These are phyloP conservation scores for Poronia punctata DNA, from an alignment of 495 filamentous ascomycete species.

Conservation along the genomic window DNA sequence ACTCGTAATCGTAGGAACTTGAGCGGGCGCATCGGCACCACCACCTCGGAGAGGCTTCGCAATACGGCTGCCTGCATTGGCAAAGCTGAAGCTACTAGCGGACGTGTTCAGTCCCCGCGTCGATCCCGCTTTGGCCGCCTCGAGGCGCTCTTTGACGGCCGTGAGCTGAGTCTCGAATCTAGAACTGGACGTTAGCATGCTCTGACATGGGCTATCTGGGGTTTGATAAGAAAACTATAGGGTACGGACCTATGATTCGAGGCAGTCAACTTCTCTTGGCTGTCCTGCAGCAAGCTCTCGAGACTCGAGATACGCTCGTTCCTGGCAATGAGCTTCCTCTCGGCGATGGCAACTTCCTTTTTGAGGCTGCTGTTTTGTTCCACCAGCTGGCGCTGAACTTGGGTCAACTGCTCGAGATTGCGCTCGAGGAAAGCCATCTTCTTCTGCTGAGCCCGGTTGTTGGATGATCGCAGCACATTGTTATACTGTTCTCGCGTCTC, in stretches of 20 bases:
- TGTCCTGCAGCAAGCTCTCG: conserved; percentile 87
- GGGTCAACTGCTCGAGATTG: conserved; percentile 94
- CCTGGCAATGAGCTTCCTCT: conserved; percentile 89
- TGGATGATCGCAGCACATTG: conserved; percentile 88
- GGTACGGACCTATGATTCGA: conserved; percentile 84
- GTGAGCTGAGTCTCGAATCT: conserved; percentile 97
- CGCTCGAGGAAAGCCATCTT: conserved; percentile 99
- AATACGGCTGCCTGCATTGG: conserved; percentile 70
- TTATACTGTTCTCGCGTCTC: conserved; percentile 98
- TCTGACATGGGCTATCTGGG: background rate
- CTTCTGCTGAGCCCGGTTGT: conserved; percentile 98
- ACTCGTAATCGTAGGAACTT: conserved; percentile 46
- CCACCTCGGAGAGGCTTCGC: conserved; percentile 95
- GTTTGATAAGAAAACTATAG: too few relatives aligned
- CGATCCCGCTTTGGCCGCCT: conserved; percentile 85
- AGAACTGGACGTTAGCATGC: conserved; percentile 14
- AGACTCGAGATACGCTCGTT: conserved; percentile 94
- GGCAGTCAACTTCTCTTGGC: conserved; percentile 91
- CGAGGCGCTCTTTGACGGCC: conserved; percentile 93
- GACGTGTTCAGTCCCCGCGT: conserved; percentile 69
- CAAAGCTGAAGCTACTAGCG: conserved; percentile 63
- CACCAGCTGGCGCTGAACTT: conserved; percentile 93
- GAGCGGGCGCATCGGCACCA: conserved; percentile 47
- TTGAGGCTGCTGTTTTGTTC: conserved; percentile 95
- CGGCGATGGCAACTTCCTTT: conserved; percentile 98